Evolutionary conservation across 768 basidiomycete genomes (phyloP).

Genomic region (Pleurotus eryngii): DNA sequence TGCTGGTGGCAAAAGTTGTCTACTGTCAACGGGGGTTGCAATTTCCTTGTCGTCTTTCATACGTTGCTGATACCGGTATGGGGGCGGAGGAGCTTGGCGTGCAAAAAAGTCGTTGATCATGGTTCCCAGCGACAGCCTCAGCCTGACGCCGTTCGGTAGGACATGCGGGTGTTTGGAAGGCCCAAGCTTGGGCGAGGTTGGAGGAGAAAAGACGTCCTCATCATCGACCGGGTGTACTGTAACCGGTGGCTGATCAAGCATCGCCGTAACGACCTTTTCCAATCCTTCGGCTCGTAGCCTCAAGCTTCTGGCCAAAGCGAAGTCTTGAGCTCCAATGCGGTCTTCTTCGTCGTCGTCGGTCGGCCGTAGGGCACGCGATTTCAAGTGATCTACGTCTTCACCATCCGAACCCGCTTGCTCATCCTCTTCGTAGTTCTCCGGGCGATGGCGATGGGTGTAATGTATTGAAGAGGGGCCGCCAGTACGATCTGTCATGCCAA

Average conservation of each 20-base stretch:
- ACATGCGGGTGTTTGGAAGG: conserved; percentile 49
- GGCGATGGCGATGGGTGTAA: conserved; percentile 61
- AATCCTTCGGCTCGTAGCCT: conserved; percentile 75
- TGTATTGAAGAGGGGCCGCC: conserved; percentile 62
- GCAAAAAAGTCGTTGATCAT: conserved; percentile 83
- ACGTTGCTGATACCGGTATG: conserved; percentile 37
- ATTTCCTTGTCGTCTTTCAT: conserved; percentile 18
- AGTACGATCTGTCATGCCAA: conserved; percentile 81
- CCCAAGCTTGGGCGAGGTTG: conserved; percentile 45
- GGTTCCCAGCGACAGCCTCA: conserved; percentile 70
- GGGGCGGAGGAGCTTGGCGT: conserved; percentile 58
- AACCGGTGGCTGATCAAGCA: conserved; percentile 74
- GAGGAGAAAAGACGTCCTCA: conserved; percentile 50
- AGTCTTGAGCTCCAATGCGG: conserved; percentile 53
- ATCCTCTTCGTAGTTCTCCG: conserved; percentile 77
- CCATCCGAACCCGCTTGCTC: conserved; percentile 65
- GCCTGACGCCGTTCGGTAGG: conserved; percentile 77
- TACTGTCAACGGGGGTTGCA: conserved; percentile 13
- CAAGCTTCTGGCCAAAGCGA: conserved; percentile 58
- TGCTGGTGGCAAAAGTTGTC: conserved; percentile 20
- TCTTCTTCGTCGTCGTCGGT: conserved; percentile 53
- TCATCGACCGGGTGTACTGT: conserved; percentile 54
- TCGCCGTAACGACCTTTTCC: conserved; percentile 77
- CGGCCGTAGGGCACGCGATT: conserved; percentile 44
- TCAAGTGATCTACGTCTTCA: conserved; percentile 51